A percentile compares a stretch with the other conserved stretches of the same genome.
phyloP scores from a whole-genome alignment of 768 basidiomycete species.

The Pisolithus sp. region DNA sequence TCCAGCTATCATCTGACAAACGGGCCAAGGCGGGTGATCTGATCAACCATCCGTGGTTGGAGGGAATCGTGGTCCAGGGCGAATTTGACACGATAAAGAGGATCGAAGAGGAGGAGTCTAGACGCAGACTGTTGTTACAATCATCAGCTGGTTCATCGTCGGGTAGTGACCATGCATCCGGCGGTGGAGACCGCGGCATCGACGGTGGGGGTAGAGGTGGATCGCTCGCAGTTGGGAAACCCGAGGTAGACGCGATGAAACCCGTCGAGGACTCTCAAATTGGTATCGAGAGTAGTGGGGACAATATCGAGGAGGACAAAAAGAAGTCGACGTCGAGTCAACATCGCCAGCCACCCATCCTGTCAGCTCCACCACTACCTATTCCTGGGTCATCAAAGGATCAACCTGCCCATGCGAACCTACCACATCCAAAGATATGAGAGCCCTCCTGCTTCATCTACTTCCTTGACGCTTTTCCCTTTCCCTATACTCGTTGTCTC shows the following conservation, averaged over 20 bases:
- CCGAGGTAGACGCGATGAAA: slow-evolving; percentile 60
- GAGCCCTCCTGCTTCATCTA: background rate
- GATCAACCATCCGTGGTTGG: slow-evolving; percentile 82
- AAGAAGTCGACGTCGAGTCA: slow-evolving; percentile 10
- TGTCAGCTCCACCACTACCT: slow-evolving; percentile 20
- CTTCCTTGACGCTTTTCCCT: background rate
- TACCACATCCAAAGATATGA: background rate
- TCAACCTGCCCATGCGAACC: slow-evolving; percentile 10
- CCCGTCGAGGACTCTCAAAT: slow-evolving; percentile 51
- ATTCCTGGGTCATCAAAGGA: slow-evolving; percentile 11
- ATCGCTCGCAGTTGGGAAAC: slow-evolving; percentile 5
- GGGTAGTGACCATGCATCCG: background rate
- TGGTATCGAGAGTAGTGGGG: slow-evolving; percentile 1
- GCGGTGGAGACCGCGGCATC: background rate
- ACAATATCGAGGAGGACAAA: slow-evolving; percentile 9
- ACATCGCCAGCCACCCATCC: slow-evolving; percentile 12
- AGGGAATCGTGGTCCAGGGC: slow-evolving; percentile 79
- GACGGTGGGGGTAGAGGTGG: background rate
- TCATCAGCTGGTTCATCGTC: background rate
- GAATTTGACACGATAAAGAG: slow-evolving; percentile 78
- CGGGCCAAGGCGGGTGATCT: slow-evolving; percentile 86
- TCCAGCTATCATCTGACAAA: slow-evolving; percentile 81
- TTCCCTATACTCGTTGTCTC: no score
- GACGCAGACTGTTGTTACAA: slow-evolving; percentile 14
- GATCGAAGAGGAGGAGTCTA: slow-evolving; percentile 48